Evolutionary conservation across 1,284 basidiomycete genomes (phyloP).

Genomic region (Sporisorium graminicola): DNA sequence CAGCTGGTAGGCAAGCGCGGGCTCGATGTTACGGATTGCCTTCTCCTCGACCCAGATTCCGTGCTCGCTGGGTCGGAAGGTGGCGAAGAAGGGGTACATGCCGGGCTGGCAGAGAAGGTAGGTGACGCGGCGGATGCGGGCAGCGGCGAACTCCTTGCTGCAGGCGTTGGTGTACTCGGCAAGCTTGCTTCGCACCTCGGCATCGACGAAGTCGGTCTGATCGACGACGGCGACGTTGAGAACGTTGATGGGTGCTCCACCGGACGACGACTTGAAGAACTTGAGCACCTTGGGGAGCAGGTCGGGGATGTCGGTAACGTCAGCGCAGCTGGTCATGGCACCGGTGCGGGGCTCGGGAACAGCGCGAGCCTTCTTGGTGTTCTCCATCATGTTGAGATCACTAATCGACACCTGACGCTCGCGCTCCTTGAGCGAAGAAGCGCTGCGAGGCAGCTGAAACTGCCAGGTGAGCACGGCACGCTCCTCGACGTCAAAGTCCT

Average conservation of each 20-base stretch:
- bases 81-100: slow-evolving; percentile 95
- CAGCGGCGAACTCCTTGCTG: slow-evolving; percentile 76
- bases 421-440: slow-evolving; percentile 53
- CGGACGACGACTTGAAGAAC: slow-evolving; percentile 51
- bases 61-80: slow-evolving; percentile 78
- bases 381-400: slow-evolving; percentile 62
- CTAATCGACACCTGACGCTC: slow-evolving; percentile 67
- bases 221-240: slow-evolving; percentile 79
- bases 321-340: slow-evolving; percentile 67
- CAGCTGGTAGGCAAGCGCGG: slow-evolving; percentile 96
- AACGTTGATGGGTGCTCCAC: slow-evolving; percentile 72
- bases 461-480: slow-evolving; percentile 68
- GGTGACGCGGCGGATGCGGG: slow-evolving; percentile 91
- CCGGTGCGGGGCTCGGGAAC: slow-evolving; percentile 61
- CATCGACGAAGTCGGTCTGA: slow-evolving; percentile 82
- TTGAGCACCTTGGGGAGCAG: slow-evolving; percentile 60
- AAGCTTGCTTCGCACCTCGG: slow-evolving; percentile 82
- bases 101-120: slow-evolving; percentile 91
- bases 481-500: slow-evolving; percentile 76
- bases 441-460: slow-evolving; percentile 73
- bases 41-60: slow-evolving; percentile 92
- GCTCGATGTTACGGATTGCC: slow-evolving; percentile 97
- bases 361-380: slow-evolving; percentile 46
- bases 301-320: slow-evolving; percentile 56
- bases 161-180: slow-evolving; percentile 81